phyloP scores from a whole-genome alignment of 192 early-diverging fungal species.

The Entomortierella parvispora region DNA sequence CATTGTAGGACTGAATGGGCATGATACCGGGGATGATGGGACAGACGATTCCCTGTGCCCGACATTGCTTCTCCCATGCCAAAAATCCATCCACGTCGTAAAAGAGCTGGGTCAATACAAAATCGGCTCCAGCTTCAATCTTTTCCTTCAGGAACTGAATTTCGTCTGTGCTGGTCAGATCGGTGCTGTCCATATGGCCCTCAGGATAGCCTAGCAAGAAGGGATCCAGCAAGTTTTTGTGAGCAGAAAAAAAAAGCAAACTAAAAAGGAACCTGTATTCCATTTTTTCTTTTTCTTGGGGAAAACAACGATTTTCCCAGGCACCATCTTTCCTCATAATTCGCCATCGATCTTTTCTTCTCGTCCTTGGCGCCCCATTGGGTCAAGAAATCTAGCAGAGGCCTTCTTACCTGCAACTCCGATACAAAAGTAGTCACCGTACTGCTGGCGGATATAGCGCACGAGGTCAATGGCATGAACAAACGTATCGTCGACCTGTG shows the following conservation, averaged over 20 bases:
- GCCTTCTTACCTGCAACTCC: slow-evolving; percentile 73
- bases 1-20: slow-evolving; percentile 85
- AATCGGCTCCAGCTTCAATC: slow-evolving; percentile 84
- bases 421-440: slow-evolving; percentile 90
- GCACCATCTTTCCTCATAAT: slow-evolving; percentile 3
- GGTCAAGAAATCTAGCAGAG: not conserved
- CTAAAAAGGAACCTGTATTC: not conserved
- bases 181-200: slow-evolving; percentile 76
- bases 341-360: slow-evolving; percentile 20
- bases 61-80: slow-evolving; percentile 75
- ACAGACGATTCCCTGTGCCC: slow-evolving; percentile 58
- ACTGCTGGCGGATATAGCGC: slow-evolving; percentile 76
- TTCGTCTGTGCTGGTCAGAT: slow-evolving; percentile 62
- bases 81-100: slow-evolving; percentile 80
- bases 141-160: slow-evolving; percentile 76
- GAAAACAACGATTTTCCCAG: not conserved
- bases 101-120: slow-evolving; percentile 87
- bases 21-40: slow-evolving; percentile 89
- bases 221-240: not conserved
- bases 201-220: slow-evolving; percentile 77
- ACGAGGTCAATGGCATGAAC: slow-evolving; percentile 83
- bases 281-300: not conserved
- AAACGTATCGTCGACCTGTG: slow-evolving; percentile 76
- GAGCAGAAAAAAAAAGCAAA: not conserved
- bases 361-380: not conserved